phyloP scores from a whole-genome alignment of 2,329 filamentous ascomycete genomes.

The Thielaviopsis punctulata region DNA sequence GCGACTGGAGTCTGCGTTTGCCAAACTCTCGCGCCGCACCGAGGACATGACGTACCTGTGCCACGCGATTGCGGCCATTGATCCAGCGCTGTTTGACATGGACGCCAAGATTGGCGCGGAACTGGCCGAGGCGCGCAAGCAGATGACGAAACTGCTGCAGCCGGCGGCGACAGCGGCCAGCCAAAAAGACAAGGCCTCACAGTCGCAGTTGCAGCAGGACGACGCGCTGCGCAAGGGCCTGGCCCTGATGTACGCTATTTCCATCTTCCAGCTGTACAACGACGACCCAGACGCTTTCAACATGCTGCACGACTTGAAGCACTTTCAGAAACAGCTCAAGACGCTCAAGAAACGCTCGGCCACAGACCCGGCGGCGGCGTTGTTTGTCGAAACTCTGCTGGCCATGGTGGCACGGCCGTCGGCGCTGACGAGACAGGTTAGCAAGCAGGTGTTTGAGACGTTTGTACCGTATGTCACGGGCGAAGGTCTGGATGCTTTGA shows the following conservation, averaged over 20 bases:
- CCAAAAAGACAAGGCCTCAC: conserved; percentile 17
- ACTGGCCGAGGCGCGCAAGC: conserved; percentile 32
- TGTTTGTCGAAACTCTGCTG: conserved; percentile 76
- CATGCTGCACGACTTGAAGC: conserved; percentile 64
- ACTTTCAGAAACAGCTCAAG: conserved; percentile 52
- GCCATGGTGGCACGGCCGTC: conserved; percentile 78
- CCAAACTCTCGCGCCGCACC: conserved; percentile 36
- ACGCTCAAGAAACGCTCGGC: conserved; percentile 34
- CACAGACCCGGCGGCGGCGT: conserved; percentile 21
- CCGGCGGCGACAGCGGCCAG: conserved; percentile 16
- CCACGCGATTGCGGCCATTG: conserved; percentile 35
- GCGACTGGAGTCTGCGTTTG: conserved; percentile 40
- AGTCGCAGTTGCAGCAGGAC: conserved; percentile 17
- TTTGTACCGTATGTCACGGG: conserved; percentile 61
- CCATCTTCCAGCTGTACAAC: conserved; percentile 78
- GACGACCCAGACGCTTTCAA: conserved; percentile 73
- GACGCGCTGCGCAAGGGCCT: conserved; percentile 43
- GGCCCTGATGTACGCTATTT: conserved; percentile 65
- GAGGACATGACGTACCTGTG: conserved; percentile 37
- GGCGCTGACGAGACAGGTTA: conserved; percentile 66
- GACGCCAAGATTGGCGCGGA: conserved; percentile 36
- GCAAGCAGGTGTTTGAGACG: conserved; percentile 71
- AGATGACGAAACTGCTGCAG: conserved; percentile 36
- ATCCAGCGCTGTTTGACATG: conserved; percentile 34
- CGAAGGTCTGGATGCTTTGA: conserved; percentile 48